Percentiles rank a stretch among this genome's conserved stretches.
Conservation (phyloP, 2,329 filamentous ascomycete species). For the Ceratocystis smalleyi region DNA sequence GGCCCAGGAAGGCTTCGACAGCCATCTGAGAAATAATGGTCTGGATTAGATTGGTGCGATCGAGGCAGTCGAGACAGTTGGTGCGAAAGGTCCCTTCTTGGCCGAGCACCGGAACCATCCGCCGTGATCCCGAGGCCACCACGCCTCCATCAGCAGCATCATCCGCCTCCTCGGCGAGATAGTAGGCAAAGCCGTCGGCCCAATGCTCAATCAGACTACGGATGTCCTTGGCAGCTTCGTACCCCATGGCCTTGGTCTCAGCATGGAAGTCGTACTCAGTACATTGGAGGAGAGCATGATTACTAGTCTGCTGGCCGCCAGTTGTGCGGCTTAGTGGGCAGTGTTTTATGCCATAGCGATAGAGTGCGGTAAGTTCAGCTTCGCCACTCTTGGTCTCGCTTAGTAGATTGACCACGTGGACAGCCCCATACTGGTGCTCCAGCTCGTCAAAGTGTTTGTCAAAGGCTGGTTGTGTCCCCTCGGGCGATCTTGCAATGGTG, state of each 20-base stretch:
- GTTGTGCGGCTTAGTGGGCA: slow-evolving; percentile 51
- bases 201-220: slow-evolving; percentile 61
- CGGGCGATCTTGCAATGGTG: slow-evolving; percentile 68
- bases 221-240: slow-evolving; percentile 80
- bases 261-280: slow-evolving; percentile 96
- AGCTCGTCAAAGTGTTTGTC: slow-evolving; percentile 88
- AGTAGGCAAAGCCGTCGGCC: slow-evolving; percentile 83
- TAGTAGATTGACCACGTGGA: slow-evolving; percentile 88
- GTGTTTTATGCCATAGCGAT: slow-evolving; percentile 58
- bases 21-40: slow-evolving; percentile 92
- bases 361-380: slow-evolving; percentile 64
- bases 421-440: slow-evolving; percentile 70
- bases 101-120: slow-evolving; percentile 58
- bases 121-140: slow-evolving; percentile 23
- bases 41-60: slow-evolving; percentile 90
- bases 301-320: slow-evolving; percentile 24
- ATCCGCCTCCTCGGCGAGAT: slow-evolving; percentile 58
- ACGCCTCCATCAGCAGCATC: slow-evolving; percentile 32
- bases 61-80: slow-evolving; percentile 90
- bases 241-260: slow-evolving; percentile 74
- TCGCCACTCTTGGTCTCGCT: slow-evolving; percentile 79
- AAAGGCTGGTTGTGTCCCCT: slow-evolving; percentile 87
- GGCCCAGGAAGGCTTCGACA: slow-evolving; percentile 64
- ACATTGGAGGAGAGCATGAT: slow-evolving; percentile 59
- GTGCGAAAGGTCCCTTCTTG: slow-evolving; percentile 94